These are phyloP conservation scores for Lentithecium fluviatile DNA, from an alignment of 495 filamentous ascomycete species.

Conservation along the genomic window DNA sequence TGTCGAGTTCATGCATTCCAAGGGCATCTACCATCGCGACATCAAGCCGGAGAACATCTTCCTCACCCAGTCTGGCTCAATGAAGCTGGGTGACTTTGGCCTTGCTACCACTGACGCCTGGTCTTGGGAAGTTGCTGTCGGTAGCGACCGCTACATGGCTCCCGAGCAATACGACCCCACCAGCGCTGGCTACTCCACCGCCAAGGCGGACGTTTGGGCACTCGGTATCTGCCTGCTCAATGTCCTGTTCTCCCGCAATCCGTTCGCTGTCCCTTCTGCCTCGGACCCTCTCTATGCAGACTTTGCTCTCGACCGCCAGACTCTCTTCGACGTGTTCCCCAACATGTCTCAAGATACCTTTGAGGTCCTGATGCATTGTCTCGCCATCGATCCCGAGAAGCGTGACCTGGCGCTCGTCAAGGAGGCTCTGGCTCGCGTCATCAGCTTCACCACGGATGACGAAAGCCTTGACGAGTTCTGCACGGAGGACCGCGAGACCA, in stretches of 20 bases:
- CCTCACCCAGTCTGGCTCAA: constrained; percentile 74
- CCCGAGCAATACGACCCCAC: constrained; percentile 93
- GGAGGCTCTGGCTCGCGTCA: constrained; percentile 69
- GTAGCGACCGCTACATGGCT: constrained; percentile 98
- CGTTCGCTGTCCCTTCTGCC: constrained; percentile 82
- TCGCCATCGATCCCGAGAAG: constrained; percentile 87
- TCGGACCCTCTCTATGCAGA: constrained; percentile 87
- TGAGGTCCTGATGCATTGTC: constrained; percentile 81
- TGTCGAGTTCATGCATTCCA: constrained; percentile 84
- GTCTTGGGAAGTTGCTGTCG: constrained; percentile 87
- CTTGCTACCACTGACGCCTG: constrained; percentile 81
- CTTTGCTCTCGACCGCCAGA: constrained; percentile 87
- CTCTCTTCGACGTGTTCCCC: constrained; percentile 95
- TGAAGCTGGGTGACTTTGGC: constrained; percentile 97
- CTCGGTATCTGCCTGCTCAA: constrained; percentile 95
- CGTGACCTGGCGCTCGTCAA: constrained; percentile 76
- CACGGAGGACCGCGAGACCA: constrained; percentile 68
- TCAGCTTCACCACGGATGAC: constrained; percentile 94
- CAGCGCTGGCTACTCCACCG: constrained; percentile 83
- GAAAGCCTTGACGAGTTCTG: constrained; percentile 92
- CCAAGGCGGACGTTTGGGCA: constrained; percentile 93
- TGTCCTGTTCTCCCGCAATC: constrained; percentile 92
- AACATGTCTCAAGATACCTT: constrained; percentile 98
- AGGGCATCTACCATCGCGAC: constrained; percentile 92
- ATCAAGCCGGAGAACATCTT: constrained; percentile 99